A percentile compares a stretch with the other conserved stretches of the same genome.
These are phyloP conservation scores for Uncinocarpus reesii DNA, from an alignment of 2,329 filamentous ascomycete species.

Conservation along the genomic window DNA sequence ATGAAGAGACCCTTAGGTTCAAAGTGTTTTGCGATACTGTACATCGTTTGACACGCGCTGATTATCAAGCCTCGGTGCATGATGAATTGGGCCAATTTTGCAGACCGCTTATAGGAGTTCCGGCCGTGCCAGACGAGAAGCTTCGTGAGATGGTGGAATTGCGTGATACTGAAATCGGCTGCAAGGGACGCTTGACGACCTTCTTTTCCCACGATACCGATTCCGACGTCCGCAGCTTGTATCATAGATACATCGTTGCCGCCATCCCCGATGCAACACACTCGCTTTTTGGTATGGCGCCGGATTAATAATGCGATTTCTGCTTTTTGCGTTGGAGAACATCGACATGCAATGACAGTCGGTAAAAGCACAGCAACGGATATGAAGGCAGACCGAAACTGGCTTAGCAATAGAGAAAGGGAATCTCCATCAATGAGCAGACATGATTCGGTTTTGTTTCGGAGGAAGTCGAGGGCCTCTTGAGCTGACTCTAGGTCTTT, in stretches of 20 bases:
- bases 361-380: constrained; percentile 77
- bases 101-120: constrained; percentile 91
- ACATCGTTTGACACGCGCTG: constrained; percentile 92
- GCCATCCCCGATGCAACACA: constrained; percentile 95
- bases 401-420: constrained; percentile 66
- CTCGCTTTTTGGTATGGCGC: constrained; percentile 81
- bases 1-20: constrained; percentile 91
- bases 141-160: constrained; percentile 91
- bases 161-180: constrained; percentile 91
- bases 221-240: constrained; percentile 92
- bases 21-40: constrained; percentile 83
- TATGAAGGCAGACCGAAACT: constrained; percentile 79
- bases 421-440: constrained; percentile 93
- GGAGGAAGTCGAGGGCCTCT: constrained; percentile 78
- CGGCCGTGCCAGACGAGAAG: constrained; percentile 97
- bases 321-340: constrained; percentile 93
- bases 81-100: constrained; percentile 94
- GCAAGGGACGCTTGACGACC: constrained; percentile 88
- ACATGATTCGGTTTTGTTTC: constrained; percentile 74
- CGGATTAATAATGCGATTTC: constrained; percentile 87
- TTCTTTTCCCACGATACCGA: constrained; percentile 97
- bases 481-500: constrained; percentile 75
- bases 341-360: constrained; percentile 89
- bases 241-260: constrained; percentile 99
- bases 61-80: constrained; percentile 96